These are phyloP conservation scores for Aureobasidium sp. DNA, from an alignment of 2,329 filamentous ascomycete species.

Conservation along the genomic window DNA sequence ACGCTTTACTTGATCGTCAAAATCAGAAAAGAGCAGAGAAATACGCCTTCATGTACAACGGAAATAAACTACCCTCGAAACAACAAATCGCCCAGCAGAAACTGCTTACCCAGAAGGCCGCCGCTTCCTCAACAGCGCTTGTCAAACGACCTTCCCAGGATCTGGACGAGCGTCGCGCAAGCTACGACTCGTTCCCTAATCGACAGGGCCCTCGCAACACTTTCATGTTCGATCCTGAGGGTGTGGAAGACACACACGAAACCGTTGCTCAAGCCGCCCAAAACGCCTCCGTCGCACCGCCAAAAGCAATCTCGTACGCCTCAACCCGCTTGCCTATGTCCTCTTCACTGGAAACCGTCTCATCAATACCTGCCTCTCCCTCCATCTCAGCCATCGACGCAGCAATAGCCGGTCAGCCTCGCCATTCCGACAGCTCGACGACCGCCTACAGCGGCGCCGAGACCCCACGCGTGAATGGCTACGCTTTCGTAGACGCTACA, in stretches of 20 bases:
- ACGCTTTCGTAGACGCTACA: slow-evolving; percentile 85
- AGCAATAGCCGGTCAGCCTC: slow-evolving; percentile 67
- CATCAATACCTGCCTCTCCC: slow-evolving; percentile 58
- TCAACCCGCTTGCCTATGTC: slow-evolving; percentile 67
- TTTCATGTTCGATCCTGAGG: slow-evolving; percentile 76
- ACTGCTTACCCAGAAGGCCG: slow-evolving; percentile 42
- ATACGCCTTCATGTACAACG: slow-evolving; percentile 80
- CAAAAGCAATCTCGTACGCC: slow-evolving; percentile 68
- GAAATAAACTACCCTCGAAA: slow-evolving; percentile 68
- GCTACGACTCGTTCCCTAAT: slow-evolving; percentile 65
- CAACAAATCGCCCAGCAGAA: slow-evolving; percentile 59
- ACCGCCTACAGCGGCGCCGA: slow-evolving; percentile 55
- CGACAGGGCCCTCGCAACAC: slow-evolving; percentile 58
- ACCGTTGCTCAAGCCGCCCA: slow-evolving; percentile 64
- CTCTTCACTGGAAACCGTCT: slow-evolving; percentile 15
- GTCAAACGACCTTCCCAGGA: slow-evolving; percentile 46
- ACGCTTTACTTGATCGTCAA: slow-evolving; percentile 81
- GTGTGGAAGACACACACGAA: slow-evolving; percentile 45
- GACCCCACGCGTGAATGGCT: slow-evolving; percentile 87
- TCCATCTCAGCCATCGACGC: slow-evolving; percentile 77
- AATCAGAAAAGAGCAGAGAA: slow-evolving; percentile 78
- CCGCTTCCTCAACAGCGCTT: slow-evolving; percentile 29
- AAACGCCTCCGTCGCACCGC: slow-evolving; percentile 61
- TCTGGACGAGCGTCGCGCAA: slow-evolving; percentile 62
- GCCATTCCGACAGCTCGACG: slow-evolving; percentile 33